phyloP scores from a whole-genome alignment of 2,329 filamentous ascomycete species.

The Rhynchosporium graminicola region DNA sequence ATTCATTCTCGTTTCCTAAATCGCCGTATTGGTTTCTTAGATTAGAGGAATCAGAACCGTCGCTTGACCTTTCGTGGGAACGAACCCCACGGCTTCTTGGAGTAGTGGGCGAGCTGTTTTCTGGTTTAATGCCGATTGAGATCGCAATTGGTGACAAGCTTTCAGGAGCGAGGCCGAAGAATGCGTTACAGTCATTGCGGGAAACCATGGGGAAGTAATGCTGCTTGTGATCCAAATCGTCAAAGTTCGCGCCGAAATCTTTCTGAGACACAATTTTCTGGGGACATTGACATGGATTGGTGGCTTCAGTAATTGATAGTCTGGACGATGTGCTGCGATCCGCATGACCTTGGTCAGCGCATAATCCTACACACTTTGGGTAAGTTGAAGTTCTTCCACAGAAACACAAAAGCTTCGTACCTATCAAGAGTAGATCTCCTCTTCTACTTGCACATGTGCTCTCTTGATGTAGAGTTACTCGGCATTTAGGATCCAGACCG shows the following conservation, averaged over 20 bases:
- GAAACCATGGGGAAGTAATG: conserved; percentile 28
- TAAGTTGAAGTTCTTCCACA: background rate
- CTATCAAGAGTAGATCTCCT: conserved; percentile 12
- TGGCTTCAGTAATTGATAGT: no score
- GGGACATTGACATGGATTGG: no score
- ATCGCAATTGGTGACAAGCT: background rate
- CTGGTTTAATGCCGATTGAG: no score
- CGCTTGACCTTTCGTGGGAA: no score
- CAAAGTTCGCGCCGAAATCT: conserved; percentile 7
- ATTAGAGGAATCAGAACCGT: no score
- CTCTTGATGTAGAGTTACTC: conserved; percentile 26
- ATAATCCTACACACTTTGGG: background rate
- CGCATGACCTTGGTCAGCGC: no score
- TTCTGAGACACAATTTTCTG: background rate
- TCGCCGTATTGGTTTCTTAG: no score
- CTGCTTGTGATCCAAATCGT: conserved; percentile 15
- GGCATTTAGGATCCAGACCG: conserved; percentile 14
- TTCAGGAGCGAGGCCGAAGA: conserved; percentile 20
- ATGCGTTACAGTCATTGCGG: conserved; percentile 12
- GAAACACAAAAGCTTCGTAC: no score
- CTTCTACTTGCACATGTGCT: conserved; percentile 20
- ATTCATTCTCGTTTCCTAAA: no score
- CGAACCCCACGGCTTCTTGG: no score
- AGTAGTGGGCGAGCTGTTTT: no score
- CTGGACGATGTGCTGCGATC: no score